Evolutionary conservation across 2,329 filamentous ascomycete species (phyloP).

Genomic region (Fusarium chuoi): DNA sequence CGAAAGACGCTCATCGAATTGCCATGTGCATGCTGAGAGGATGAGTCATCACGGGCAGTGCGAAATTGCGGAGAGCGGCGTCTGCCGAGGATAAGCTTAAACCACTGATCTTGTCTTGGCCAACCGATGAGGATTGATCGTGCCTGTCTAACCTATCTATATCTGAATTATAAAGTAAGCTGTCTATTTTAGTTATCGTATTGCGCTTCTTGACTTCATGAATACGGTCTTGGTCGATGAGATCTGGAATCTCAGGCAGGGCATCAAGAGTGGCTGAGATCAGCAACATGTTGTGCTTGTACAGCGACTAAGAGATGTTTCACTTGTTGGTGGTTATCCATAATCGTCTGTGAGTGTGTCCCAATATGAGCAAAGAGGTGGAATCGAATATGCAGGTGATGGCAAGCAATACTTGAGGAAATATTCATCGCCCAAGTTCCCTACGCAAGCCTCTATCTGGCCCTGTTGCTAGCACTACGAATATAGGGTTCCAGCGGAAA

Average conservation of each 20-base stretch:
- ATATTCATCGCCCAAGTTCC: fast-evolving
- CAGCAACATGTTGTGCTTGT: not conserved
- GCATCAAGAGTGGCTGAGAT: not conserved
- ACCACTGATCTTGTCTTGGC: not conserved
- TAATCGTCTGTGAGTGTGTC: not conserved
- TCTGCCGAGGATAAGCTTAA: not conserved
- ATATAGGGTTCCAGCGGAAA: slow-evolving; percentile 31
- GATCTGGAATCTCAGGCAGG: fast-evolving
- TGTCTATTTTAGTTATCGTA: fast-evolving
- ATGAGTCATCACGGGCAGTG: not conserved
- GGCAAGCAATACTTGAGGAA: fast-evolving
- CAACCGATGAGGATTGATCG: fast-evolving
- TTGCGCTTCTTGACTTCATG: fast-evolving
- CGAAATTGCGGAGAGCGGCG: not conserved
- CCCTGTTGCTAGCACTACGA: slow-evolving; percentile 25
- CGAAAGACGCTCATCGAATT: not conserved
- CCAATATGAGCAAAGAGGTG: not conserved
- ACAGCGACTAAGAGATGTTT: not conserved
- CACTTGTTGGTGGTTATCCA: not conserved
- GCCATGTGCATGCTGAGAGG: not conserved
- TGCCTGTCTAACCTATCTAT: not conserved
- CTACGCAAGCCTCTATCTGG: not conserved
- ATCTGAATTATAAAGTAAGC: too few relatives aligned
- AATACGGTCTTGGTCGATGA: not conserved
- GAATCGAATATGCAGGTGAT: not conserved